These are phyloP conservation scores for Populus nigra DNA, from an alignment of 345 rosid genomes.

Conservation along the genomic window DNA sequence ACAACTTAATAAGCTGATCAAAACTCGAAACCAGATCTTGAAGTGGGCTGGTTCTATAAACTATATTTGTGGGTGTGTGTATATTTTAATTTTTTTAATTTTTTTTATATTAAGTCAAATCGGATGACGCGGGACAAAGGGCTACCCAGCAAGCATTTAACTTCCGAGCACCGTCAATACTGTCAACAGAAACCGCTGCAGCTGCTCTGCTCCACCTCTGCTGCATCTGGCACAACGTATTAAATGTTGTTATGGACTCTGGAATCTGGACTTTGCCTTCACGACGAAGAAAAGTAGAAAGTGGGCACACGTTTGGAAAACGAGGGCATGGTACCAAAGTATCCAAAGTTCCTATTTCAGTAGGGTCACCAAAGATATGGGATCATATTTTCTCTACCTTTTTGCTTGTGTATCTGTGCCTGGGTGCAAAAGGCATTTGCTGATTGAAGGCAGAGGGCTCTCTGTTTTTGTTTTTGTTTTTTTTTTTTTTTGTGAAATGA, in stretches of 20 bases:
- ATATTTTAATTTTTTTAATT: too few relatives aligned
- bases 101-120: too few relatives aligned
- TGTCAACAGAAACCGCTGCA: too few relatives aligned
- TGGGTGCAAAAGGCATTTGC: not conserved
- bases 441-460: not conserved
- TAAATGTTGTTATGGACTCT: not conserved
- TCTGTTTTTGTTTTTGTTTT: not conserved
- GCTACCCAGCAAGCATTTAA: not conserved
- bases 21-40: too few relatives aligned
- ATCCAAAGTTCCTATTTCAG: not conserved
- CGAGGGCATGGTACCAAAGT: not conserved
- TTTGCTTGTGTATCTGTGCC: not conserved
- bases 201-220: not conserved
- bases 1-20: too few relatives aligned
- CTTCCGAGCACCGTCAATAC: not conserved
- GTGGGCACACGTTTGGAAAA: not conserved
- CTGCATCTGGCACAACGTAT: not conserved
- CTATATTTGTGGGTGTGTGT: too few relatives aligned
- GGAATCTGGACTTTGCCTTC: not conserved
- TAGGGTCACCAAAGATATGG: not conserved
- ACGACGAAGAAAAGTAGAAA: not conserved
- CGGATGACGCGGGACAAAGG: not conserved
- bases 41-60: too few relatives aligned
- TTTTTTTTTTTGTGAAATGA: not conserved
- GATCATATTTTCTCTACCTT: not conserved